These are phyloP conservation scores for Zygnema circumcarinatum DNA, from an alignment of 139 green algal species.

Conservation along the genomic window DNA sequence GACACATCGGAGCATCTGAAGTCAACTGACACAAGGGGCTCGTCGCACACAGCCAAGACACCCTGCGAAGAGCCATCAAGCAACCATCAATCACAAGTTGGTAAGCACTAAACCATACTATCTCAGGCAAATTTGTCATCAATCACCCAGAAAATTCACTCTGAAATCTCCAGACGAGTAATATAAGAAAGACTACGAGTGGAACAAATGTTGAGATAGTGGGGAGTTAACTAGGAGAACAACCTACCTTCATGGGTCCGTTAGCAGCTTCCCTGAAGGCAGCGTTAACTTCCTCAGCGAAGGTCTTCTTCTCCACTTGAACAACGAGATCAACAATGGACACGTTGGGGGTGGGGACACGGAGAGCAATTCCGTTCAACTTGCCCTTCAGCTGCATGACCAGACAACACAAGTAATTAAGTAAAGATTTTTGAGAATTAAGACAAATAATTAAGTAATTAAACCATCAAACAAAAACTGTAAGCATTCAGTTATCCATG, in stretches of 20 bases:
- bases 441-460: not conserved
- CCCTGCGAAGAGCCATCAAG: conserved; percentile 28
- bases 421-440: no score
- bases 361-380: conserved; percentile 73
- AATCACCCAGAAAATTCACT: not conserved
- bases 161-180: not conserved
- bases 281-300: conserved; percentile 69
- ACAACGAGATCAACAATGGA: conserved; percentile 72
- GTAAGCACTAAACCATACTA: not conserved
- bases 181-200: not conserved
- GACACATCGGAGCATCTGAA: conserved; percentile 70
- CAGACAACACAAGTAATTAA: not conserved
- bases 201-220: not conserved
- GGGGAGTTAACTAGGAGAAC: not conserved
- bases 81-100: not conserved
- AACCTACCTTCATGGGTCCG: conserved; percentile 59
- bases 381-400: conserved; percentile 69
- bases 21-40: conserved; percentile 71
- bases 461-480: not conserved
- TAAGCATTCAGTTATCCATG: no score
- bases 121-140: not conserved
- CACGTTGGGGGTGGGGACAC: conserved; percentile 72
- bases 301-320: conserved; percentile 78
- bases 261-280: conserved; percentile 68
- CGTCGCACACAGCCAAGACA: conserved; percentile 64